phyloP scores from a whole-genome alignment of 108 stramenopile species.

The Conticribra guillardii region DNA sequence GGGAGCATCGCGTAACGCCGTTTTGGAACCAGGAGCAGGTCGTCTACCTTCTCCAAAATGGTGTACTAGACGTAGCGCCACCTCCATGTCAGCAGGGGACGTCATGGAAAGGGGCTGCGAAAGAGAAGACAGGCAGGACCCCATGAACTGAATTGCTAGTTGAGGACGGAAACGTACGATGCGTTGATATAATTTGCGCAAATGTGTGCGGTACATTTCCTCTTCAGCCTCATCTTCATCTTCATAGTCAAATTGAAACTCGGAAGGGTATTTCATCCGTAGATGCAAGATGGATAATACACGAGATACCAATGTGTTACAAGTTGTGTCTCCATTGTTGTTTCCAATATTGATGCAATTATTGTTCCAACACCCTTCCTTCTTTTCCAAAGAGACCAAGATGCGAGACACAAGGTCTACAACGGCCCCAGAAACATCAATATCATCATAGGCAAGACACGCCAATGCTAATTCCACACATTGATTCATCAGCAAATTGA shows the following conservation, averaged over 20 bases:
- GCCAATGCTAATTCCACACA: conserved; percentile 50
- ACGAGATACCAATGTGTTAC: conserved; percentile 25
- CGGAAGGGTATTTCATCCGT: conserved; percentile 73
- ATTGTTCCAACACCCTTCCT: conserved; percentile 22
- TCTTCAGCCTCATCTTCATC: conserved; percentile 81
- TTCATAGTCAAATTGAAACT: conserved; percentile 69
- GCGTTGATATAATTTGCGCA: conserved; percentile 69
- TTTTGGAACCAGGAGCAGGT: conserved; percentile 71
- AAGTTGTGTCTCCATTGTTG: conserved; percentile 13
- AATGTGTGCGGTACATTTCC: conserved; percentile 64
- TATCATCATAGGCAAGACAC: conserved; percentile 75
- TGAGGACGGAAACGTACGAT: conserved; percentile 57
- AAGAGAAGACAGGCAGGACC: conserved; percentile 33
- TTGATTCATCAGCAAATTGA: conserved; percentile 42
- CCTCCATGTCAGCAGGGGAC: conserved; percentile 60
- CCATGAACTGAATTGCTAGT: conserved; percentile 59
- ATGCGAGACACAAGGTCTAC: conserved; percentile 49
- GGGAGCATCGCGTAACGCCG: conserved; percentile 58
- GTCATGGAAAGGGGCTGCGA: conserved; percentile 46
- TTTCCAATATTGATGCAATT: neutral
- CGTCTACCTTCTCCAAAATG: conserved; percentile 82
- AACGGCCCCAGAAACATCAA: conserved; percentile 83
- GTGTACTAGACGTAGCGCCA: conserved; percentile 63
- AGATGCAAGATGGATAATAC: conserved; percentile 55
- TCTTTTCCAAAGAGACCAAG: conserved; percentile 25